These are phyloP conservation scores for Paecilomyces sp. DNA, from an alignment of 2,329 filamentous ascomycete species.

Conservation along the genomic window DNA sequence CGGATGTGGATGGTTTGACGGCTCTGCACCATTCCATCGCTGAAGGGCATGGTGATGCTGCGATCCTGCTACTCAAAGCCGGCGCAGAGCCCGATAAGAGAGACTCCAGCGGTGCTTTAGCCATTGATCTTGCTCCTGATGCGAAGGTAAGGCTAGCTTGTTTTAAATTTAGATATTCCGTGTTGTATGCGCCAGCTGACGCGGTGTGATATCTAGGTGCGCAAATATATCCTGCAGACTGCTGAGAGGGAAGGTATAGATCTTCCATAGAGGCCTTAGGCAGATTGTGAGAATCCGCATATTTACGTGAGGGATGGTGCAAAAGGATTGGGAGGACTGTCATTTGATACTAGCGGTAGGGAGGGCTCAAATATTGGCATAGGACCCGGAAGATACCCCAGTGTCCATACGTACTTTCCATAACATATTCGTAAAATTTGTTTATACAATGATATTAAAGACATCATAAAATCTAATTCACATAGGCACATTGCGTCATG, in stretches of 20 bases:
- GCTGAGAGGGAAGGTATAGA: slow-evolving; percentile 83
- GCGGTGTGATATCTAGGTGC: slow-evolving; percentile 46
- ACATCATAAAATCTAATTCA: neutral
- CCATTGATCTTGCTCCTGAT: slow-evolving; percentile 81
- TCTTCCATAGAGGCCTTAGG: slow-evolving; percentile 26
- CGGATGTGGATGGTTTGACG: slow-evolving; percentile 76
- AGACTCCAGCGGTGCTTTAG: slow-evolving; percentile 61
- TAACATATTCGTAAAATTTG: neutral
- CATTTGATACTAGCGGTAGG: neutral
- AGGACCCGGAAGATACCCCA: neutral
- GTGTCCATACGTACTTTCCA: neutral
- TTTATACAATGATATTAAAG: neutral
- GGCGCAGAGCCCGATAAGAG: slow-evolving; percentile 77
- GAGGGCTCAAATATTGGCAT: neutral
- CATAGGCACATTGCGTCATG: slow-evolving; percentile 1
- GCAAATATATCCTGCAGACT: slow-evolving; percentile 66
- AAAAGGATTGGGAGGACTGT: neutral
- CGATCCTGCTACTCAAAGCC: slow-evolving; percentile 71
- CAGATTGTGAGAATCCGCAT: neutral
- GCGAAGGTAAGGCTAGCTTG: slow-evolving; percentile 54
- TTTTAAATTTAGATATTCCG: neutral
- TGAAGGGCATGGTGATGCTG: slow-evolving; percentile 66
- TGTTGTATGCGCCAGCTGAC: neutral
- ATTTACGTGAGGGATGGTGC: neutral
- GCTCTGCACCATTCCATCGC: slow-evolving; percentile 70